Conservation (phyloP, 805 yeast genomes). For the Hyphopichia homilentoma region DNA sequence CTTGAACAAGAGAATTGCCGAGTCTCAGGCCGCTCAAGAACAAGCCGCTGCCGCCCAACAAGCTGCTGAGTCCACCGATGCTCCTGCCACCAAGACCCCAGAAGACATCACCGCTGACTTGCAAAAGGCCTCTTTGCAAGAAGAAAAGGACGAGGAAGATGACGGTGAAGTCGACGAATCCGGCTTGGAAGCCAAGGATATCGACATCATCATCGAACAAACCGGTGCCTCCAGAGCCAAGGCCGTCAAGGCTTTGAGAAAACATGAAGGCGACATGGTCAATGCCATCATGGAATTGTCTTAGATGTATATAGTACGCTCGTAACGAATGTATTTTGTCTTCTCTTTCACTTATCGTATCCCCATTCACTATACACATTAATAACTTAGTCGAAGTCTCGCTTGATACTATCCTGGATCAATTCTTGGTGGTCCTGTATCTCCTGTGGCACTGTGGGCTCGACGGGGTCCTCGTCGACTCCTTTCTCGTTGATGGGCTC, state of each 20-base stretch:
- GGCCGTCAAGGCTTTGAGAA: slow-evolving; percentile 88
- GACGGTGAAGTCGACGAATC: slow-evolving; percentile 79
- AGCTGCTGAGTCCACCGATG: slow-evolving; percentile 37
- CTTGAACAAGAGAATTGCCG: slow-evolving; percentile 81
- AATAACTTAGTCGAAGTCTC: too few species aligned
- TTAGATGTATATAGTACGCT: too few species aligned
- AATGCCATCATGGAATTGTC: slow-evolving; percentile 88
- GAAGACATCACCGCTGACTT: slow-evolving; percentile 81
- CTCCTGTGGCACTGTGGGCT: background rate
- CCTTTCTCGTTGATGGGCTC: background rate
- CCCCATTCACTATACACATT: background rate
- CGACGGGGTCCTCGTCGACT: background rate
- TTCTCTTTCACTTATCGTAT: background rate
- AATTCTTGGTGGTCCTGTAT: background rate
- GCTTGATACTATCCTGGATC: background rate
- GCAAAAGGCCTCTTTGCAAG: slow-evolving; percentile 58
- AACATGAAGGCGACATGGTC: slow-evolving; percentile 90
- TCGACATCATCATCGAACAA: slow-evolving; percentile 86
- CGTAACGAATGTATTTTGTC: too few species aligned
- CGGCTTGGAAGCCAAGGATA: slow-evolving; percentile 78
- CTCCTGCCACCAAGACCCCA: slow-evolving; percentile 53
- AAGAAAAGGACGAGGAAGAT: slow-evolving; percentile 44
- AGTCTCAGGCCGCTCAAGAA: slow-evolving; percentile 76
- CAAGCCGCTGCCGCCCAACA: slow-evolving; percentile 43
- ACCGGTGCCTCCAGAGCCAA: slow-evolving; percentile 83